Conservation (phyloP, 345 rosid species). For the Reutealis trisperma region DNA sequence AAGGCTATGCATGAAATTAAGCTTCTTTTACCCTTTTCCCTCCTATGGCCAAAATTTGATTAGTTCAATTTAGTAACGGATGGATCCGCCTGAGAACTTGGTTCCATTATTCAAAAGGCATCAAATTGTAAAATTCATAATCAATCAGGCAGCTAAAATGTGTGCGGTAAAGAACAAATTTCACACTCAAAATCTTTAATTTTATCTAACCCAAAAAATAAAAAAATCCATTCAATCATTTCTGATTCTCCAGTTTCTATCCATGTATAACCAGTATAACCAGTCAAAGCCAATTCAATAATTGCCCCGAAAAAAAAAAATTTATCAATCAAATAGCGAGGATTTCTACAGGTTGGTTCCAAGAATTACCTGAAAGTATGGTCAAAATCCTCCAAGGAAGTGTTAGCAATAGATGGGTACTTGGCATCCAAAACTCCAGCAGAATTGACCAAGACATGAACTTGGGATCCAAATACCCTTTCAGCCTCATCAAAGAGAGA, state of each 20-base stretch:
- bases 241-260: neutral
- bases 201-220: neutral
- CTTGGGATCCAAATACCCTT: slow-evolving; percentile 30
- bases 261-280: neutral
- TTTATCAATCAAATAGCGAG: neutral
- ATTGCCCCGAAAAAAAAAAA: neutral
- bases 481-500: slow-evolving; percentile 39
- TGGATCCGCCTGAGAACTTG: neutral
- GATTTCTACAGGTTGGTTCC: too few relatives aligned
- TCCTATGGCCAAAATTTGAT: neutral
- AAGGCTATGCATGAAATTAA: neutral
- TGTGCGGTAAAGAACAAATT: neutral
- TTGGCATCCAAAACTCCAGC: slow-evolving; percentile 37
- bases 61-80: neutral
- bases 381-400: slow-evolving; percentile 40
- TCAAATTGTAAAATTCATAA: neutral
- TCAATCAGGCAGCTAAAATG: neutral
- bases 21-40: neutral
- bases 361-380: slow-evolving; percentile 29
- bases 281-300: neutral
- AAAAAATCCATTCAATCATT: neutral
- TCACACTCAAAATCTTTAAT: neutral
- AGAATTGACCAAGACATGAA: slow-evolving; percentile 41
- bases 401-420: slow-evolving; percentile 35
- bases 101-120: neutral